A percentile compares a stretch with the other conserved stretches of the same genome.
phyloP scores from a whole-genome alignment of 495 filamentous ascomycete species.

The Cercophora scortea region DNA sequence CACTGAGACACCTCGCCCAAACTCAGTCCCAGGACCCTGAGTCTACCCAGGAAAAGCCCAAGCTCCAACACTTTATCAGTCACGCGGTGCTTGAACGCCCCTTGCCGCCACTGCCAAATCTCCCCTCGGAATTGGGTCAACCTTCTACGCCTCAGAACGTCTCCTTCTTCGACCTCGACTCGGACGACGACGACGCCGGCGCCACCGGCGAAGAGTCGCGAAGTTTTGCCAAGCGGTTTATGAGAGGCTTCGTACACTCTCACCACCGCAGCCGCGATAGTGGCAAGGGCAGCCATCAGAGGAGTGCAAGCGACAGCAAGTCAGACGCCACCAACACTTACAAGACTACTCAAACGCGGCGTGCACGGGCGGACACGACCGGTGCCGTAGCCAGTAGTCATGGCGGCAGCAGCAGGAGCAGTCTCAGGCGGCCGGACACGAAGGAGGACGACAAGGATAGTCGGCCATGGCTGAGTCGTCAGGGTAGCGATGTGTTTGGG shows the following conservation, averaged over 20 bases:
- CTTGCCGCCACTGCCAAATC: neutral
- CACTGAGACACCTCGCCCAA: constrained; percentile 8
- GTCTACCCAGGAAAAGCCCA: neutral
- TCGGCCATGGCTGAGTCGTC: neutral
- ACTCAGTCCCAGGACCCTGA: constrained; percentile 3
- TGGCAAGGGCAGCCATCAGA: neutral
- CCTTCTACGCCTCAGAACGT: neutral
- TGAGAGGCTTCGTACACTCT: constrained; percentile 7
- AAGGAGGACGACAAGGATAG: neutral
- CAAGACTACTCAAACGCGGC: neutral
- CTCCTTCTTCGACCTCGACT: constrained; percentile 20
- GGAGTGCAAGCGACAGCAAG: neutral
- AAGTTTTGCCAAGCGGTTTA: constrained; percentile 10
- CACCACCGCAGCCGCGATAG: neutral
- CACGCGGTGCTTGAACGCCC: neutral
- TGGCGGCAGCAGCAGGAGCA: neutral
- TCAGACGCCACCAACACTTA: neutral
- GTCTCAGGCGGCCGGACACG: neutral
- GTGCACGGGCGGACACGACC: neutral
- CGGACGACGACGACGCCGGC: constrained; percentile 8
- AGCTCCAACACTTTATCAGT: neutral
- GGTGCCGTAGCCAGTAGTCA: neutral
- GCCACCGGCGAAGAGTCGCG: neutral
- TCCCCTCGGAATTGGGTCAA: neutral
- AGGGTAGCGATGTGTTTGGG: neutral